Evolutionary conservation across 768 basidiomycete genomes (phyloP).

Genomic region (Phanerochaete carnosa): DNA sequence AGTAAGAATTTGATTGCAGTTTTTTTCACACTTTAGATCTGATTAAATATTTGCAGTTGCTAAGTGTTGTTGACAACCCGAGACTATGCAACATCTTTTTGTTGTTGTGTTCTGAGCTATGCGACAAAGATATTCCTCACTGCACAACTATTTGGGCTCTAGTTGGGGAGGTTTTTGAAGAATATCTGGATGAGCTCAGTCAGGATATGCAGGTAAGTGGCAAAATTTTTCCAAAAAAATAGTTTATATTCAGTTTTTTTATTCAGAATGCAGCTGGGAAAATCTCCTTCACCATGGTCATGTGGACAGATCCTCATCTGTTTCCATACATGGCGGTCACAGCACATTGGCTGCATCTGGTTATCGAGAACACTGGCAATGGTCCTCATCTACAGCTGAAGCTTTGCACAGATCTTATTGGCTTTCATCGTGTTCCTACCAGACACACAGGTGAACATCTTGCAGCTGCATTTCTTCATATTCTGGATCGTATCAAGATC

Average conservation of each 20-base stretch:
- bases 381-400: neutral
- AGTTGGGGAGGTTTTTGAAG: neutral
- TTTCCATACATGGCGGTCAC: constrained; percentile 39
- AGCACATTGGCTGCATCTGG: constrained; percentile 30
- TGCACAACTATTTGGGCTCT: constrained; percentile 15
- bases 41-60: constrained; percentile 16
- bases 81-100: constrained; percentile 27
- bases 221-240: neutral
- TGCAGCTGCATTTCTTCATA: constrained; percentile 28
- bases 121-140: constrained; percentile 27
- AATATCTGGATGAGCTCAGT: neutral
- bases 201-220: constrained; percentile 1
- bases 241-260: neutral
- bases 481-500: constrained; percentile 29
- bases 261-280: constrained; percentile 28
- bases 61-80: constrained; percentile 24
- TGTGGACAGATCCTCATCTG: constrained; percentile 31
- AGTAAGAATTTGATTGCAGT: constrained; percentile 7
- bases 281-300: constrained; percentile 34
- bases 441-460: constrained; percentile 37
- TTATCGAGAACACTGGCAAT: neutral
- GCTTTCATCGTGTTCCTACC: constrained; percentile 34
- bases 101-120: constrained; percentile 19
- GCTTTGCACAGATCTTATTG: constrained; percentile 33
- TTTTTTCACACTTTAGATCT: neutral